Evolutionary conservation across 805 yeast species (phyloP).

Genomic region (Pichia heedii): DNA sequence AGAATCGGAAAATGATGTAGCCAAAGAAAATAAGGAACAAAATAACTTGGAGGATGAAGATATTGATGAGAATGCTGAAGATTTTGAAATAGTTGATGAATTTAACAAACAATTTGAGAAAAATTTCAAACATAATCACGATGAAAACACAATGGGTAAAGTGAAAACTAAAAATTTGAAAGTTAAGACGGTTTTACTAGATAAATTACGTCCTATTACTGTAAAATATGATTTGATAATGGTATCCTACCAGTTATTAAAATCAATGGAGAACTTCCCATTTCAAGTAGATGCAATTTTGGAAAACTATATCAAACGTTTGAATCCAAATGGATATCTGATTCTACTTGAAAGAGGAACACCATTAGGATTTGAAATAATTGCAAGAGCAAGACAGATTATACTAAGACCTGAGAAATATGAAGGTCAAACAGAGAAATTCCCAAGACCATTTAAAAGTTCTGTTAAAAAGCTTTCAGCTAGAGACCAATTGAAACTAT

Average conservation of each 20-base stretch:
- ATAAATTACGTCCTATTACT: slow-evolving; percentile 38
- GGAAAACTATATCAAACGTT: slow-evolving; percentile 46
- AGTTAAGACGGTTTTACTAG: slow-evolving; percentile 46
- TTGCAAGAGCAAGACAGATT: slow-evolving; percentile 85
- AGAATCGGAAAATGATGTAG: slow-evolving; percentile 7
- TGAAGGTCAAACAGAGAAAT: slow-evolving; percentile 45
- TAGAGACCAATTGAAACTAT: slow-evolving; percentile 4
- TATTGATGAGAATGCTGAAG: slow-evolving; percentile 22
- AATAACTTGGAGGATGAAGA: slow-evolving; percentile 6
- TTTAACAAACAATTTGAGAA: slow-evolving; percentile 30
- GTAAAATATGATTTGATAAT: slow-evolving; percentile 72
- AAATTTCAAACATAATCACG: slow-evolving; percentile 23
- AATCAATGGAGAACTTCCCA: slow-evolving; percentile 54
- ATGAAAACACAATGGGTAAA: slow-evolving; percentile 25
- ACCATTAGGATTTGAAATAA: slow-evolving; percentile 77
- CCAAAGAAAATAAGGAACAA: slow-evolving; percentile 5
- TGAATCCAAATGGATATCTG: slow-evolving; percentile 73
- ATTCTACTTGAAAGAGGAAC: slow-evolving; percentile 83
- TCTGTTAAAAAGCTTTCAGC: slow-evolving; percentile 9
- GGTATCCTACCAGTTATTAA: slow-evolving; percentile 68
- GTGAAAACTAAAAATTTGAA: slow-evolving; percentile 50
- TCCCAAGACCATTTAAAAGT: slow-evolving; percentile 60
- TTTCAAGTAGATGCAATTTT: slow-evolving; percentile 62
- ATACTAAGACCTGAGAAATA: slow-evolving; percentile 78
- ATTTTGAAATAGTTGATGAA: slow-evolving; percentile 4